phyloP scores from a whole-genome alignment of 2,329 filamentous ascomycete species.

The Ramichloridium luteum region DNA sequence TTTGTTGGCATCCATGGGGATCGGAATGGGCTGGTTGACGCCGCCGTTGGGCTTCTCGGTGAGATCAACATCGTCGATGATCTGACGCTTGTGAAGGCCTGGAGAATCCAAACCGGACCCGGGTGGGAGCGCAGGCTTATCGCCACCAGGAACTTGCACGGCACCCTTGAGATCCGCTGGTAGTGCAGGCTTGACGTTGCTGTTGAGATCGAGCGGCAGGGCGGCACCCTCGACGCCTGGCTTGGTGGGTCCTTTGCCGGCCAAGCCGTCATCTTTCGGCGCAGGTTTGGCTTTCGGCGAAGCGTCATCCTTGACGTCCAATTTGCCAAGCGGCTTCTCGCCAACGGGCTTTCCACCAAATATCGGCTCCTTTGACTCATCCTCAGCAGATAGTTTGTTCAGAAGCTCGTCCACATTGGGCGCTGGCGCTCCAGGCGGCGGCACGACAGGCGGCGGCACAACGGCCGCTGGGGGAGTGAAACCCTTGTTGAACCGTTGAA shows the following conservation, averaged over 20 bases:
- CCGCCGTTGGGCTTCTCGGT: no score
- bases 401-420: neutral
- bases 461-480: neutral
- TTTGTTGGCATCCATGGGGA: neutral
- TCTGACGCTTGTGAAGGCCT: conserved; percentile 1
- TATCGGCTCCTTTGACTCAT: neutral
- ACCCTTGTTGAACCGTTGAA: neutral
- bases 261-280: neutral
- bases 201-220: neutral
- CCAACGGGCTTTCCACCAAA: neutral
- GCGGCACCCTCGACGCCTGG: neutral
- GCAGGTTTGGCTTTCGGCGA: neutral
- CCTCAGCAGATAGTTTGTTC: neutral
- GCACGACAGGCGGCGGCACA: no score
- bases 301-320: neutral
- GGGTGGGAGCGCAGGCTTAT: neutral
- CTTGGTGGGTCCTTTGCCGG: neutral
- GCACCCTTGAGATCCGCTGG: neutral
- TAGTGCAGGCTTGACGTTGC: conserved; percentile 1
- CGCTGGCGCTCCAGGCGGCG: no score
- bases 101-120: neutral
- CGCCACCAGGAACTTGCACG: neutral
- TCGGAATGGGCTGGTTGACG: no score
- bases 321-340: neutral
- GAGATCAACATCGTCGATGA: conserved; percentile 1